These are phyloP conservation scores for Claviceps sp. DNA, from an alignment of 2,329 filamentous ascomycete species.

Conservation along the genomic window DNA sequence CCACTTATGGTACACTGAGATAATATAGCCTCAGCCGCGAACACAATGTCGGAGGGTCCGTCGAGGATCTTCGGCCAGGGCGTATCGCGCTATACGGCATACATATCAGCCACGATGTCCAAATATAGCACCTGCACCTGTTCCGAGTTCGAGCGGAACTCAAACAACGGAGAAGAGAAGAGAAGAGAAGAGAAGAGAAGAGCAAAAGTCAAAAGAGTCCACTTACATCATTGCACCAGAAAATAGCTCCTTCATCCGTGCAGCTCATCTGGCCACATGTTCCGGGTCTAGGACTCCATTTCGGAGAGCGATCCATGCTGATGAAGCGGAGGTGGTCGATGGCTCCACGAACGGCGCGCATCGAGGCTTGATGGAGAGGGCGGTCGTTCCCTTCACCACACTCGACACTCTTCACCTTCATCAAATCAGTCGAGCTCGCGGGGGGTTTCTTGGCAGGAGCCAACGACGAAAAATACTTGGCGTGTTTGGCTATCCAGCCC, in stretches of 20 bases:
- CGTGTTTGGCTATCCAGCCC: not conserved
- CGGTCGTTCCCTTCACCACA: too few species aligned
- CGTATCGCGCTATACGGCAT: not conserved
- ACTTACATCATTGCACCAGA: conserved; percentile 1
- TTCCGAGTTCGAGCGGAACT: not conserved
- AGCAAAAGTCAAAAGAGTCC: not conserved
- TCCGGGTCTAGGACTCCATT: not conserved
- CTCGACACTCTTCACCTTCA: not conserved
- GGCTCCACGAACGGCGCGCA: not conserved
- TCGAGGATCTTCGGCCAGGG: not conserved
- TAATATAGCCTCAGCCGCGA: not conserved
- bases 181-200: too few species aligned
- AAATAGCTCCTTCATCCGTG: not conserved
- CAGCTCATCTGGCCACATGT: not conserved
- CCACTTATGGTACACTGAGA: not conserved
- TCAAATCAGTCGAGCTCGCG: not conserved
- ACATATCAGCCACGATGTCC: not conserved
- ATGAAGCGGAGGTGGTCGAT: not conserved
- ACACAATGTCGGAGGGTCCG: not conserved
- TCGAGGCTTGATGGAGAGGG: not conserved
- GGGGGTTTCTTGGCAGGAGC: not conserved
- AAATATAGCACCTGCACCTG: not conserved
- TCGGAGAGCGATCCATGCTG: not conserved
- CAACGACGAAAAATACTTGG: too few species aligned
- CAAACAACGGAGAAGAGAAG: not conserved